Conservation (phyloP, 805 yeast genomes). For the Hanseniaspora mollemarum region DNA sequence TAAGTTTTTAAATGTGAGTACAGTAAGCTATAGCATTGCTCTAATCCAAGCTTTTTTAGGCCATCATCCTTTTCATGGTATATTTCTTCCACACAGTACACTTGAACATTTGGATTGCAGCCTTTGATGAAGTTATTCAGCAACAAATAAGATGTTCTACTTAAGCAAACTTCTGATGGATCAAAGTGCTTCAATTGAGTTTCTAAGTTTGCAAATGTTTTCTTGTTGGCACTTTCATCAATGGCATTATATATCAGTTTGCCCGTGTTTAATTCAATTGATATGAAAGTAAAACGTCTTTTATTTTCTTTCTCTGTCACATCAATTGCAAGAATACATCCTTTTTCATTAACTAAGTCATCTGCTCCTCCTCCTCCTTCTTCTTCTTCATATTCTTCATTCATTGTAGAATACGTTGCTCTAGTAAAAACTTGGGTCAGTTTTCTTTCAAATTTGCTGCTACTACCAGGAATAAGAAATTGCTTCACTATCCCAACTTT, state of each 20-base stretch:
- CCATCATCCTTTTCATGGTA: conserved; percentile 19
- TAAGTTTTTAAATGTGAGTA: conserved; percentile 41
- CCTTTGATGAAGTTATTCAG: conserved; percentile 24
- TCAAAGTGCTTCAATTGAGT: conserved; percentile 61
- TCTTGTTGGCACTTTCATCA: conserved; percentile 36
- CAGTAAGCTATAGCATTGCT: conserved; percentile 32
- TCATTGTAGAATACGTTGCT: conserved; percentile 54
- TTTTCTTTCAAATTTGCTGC: conserved; percentile 53
- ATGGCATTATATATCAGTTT: conserved; percentile 64
- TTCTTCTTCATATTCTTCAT: conserved; percentile 21
- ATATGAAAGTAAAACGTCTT: conserved; percentile 26
- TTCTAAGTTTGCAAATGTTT: conserved; percentile 49
- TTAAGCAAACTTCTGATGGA: conserved; percentile 58
- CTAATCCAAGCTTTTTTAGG: background rate
- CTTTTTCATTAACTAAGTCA: background rate
- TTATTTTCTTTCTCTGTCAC: conserved; percentile 18
- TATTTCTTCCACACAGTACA: background rate
- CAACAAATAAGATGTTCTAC: background rate
- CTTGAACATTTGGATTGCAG: background rate
- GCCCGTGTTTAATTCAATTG: conserved; percentile 66
- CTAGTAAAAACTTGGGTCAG: conserved; percentile 64
- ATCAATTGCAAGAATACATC: conserved; percentile 25
- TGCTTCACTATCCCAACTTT: conserved; percentile 86
- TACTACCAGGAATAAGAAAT: conserved; percentile 59
- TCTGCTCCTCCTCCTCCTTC: background rate